phyloP scores from a whole-genome alignment of 768 basidiomycete genomes.

The Lactifluus volemus region DNA sequence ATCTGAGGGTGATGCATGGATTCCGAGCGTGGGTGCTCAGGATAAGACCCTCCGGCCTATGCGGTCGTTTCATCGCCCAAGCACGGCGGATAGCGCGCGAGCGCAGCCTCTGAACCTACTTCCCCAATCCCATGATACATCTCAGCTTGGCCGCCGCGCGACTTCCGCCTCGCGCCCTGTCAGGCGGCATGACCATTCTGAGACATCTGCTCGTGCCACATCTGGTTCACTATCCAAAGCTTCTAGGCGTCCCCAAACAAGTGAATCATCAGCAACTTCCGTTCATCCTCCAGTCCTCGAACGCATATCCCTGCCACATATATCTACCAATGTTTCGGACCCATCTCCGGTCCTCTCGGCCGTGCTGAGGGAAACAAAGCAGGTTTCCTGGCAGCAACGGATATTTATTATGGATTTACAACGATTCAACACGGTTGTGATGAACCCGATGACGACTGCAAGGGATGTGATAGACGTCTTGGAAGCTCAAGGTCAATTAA shows the following conservation, averaged over 20 bases:
- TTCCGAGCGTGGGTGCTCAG: slow-evolving; percentile 18
- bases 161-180: slow-evolving; percentile 24
- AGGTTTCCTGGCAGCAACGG: slow-evolving; percentile 46
- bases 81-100: slow-evolving; percentile 26
- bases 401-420: slow-evolving; percentile 74
- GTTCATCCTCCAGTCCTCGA: slow-evolving; percentile 17
- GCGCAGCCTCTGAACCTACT: neutral
- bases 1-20: slow-evolving; percentile 20
- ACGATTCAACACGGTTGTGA: slow-evolving; percentile 64
- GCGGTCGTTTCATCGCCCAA: slow-evolving; percentile 55
- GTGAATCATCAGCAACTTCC: slow-evolving; percentile 20
- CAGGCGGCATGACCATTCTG: slow-evolving; percentile 28
- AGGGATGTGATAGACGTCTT: slow-evolving; percentile 63
- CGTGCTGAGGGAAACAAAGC: slow-evolving; percentile 11
- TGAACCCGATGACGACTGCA: slow-evolving; percentile 58
- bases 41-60: slow-evolving; percentile 34
- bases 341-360: neutral
- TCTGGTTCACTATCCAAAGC: neutral
- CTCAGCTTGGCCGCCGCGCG: slow-evolving; percentile 11
- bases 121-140: neutral
- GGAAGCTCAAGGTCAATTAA: slow-evolving; percentile 54
- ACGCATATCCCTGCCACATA: slow-evolving; percentile 32
- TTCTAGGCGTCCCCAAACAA: slow-evolving; percentile 20
- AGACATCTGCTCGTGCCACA: slow-evolving; percentile 15
- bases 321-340: slow-evolving; percentile 24